Base-by-base conservation (phyloP, 805 yeast species). In the Ogataea naganishii region DNA sequence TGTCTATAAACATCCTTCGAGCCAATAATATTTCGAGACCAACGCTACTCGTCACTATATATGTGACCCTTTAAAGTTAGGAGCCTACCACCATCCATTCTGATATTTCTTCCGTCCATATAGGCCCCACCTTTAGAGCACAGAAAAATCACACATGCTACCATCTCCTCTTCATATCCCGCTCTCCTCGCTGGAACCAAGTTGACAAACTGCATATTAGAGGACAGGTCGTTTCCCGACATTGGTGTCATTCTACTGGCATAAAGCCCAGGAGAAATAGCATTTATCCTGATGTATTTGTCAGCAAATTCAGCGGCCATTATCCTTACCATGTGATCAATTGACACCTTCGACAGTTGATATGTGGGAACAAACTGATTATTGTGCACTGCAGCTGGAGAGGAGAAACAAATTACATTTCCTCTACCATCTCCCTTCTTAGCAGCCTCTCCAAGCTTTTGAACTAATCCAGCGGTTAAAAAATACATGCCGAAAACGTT, bases 281-380 rank as follows among this genome's bases (percentile, higher is more conserved):
- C 47, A 24, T 44, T 44, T 20, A 44, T 46, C 18, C 47, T 25
- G 19, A 44, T 42, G 19, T 40, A 42, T 25, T 42, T 42, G 21
- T 44, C 46, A 1, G 46, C 48, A 37, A 44, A 42, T 19, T 44
- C 42, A 8, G 47, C 48, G 9, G 48, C 48, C 48, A 44, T 38
- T 20, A 44, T 44, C 33, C 48, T 34, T 12, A 44, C 48, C 48
- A 44, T 42, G 23, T 44, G 48, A 23, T 42, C 47, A 11, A 40
- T 32, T 3, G 47, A 29, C 13, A 34, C 42, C 24, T 44, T 44
- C 3, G 46, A 36, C 2, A 44, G 35, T 20, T 44, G 47, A 19
- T 42, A 44, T 3, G 46, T 33, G 9, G 48, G 47, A 18, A 44
- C 46, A 38, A 44, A 40, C 26, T 44, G 48, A 20, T 40, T 40